phyloP scores from a whole-genome alignment of 768 basidiomycete genomes.

The Porpolomopsis calyptriformis region DNA sequence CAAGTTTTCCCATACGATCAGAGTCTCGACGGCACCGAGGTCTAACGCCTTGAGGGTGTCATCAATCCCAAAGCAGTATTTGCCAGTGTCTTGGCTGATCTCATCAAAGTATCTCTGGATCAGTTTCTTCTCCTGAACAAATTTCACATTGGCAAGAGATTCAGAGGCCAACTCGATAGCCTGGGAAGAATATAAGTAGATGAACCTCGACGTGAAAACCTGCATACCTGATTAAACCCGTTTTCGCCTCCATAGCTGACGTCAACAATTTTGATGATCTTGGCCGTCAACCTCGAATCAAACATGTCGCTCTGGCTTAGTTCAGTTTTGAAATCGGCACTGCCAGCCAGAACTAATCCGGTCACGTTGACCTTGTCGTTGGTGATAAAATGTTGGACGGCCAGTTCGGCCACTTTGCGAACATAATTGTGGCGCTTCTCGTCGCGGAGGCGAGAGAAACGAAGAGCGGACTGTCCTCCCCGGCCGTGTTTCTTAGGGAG shows the following conservation, averaged over 20 bases:
- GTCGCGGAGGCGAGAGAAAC: conserved; percentile 98
- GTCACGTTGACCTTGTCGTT: conserved; percentile 98
- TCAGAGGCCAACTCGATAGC: conserved; percentile 97
- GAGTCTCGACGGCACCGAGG: conserved; percentile 90
- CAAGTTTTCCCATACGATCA: conserved; percentile 98
- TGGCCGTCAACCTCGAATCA: conserved; percentile 75
- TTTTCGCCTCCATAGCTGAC: conserved; percentile 98
- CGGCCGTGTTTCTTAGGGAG: conserved; percentile 99
- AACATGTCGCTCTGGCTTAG: conserved; percentile 95
- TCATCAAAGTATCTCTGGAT: conserved; percentile 99
- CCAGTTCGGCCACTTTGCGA: conserved; percentile 93
- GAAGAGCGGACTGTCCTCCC: conserved; percentile 98
- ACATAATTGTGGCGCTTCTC: conserved; percentile 99
- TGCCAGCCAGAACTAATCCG: conserved; percentile 91
- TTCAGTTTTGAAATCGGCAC: conserved; percentile 98
- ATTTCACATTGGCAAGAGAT: conserved; percentile 95
- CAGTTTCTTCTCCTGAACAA: conserved; percentile 96
- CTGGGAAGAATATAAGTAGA: conserved; percentile 27
- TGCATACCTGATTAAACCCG: conserved; percentile 91
- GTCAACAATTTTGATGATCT: conserved; percentile 97
- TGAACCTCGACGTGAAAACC: neutral
- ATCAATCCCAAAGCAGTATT: conserved; percentile 95
- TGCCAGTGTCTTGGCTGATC: conserved; percentile 93
- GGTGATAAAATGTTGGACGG: conserved; percentile 96
- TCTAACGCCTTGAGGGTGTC: conserved; percentile 96